These are phyloP conservation scores for Tetrapisispora fleetii DNA, from an alignment of 805 yeast species.

Conservation along the genomic window DNA sequence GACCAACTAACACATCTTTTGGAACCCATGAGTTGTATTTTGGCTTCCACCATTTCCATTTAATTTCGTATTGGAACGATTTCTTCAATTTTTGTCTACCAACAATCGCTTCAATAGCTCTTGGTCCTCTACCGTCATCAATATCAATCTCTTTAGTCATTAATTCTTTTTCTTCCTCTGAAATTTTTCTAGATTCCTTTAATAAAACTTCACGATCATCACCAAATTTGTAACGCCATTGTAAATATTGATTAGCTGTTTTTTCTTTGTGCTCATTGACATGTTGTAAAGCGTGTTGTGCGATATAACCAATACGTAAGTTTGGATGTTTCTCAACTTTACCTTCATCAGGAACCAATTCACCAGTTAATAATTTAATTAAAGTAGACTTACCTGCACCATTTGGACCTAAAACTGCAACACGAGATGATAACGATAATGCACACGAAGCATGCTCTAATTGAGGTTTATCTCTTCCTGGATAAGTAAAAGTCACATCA, in stretches of 20 bases:
- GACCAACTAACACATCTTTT: conserved; percentile 66
- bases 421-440: conserved; percentile 91
- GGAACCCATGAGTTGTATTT: conserved; percentile 91
- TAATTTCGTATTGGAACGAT: conserved; percentile 91
- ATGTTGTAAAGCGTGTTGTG: conserved; percentile 96
- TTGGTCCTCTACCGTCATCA: conserved; percentile 79
- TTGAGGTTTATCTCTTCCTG: conserved; percentile 82
- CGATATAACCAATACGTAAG: conserved; percentile 95
- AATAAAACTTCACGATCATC: conserved; percentile 94
- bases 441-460: conserved; percentile 73
- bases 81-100: conserved; percentile 96
- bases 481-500: conserved; percentile 79
- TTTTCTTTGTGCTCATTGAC: conserved; percentile 95
- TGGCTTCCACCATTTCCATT: conserved; percentile 89
- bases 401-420: conserved; percentile 92
- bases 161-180: conserved; percentile 59
- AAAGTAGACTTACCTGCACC: conserved; percentile 99
- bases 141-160: conserved; percentile 72
- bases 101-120: conserved; percentile 86
- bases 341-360: conserved; percentile 76
- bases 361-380: conserved; percentile 88
- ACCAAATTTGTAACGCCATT: conserved; percentile 97
- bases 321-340: conserved; percentile 96
- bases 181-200: conserved; percentile 84
- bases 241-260: conserved; percentile 94